Base-by-base conservation (phyloP, 805 yeast species). In the Zygoascus biomembranicola region DNA sequence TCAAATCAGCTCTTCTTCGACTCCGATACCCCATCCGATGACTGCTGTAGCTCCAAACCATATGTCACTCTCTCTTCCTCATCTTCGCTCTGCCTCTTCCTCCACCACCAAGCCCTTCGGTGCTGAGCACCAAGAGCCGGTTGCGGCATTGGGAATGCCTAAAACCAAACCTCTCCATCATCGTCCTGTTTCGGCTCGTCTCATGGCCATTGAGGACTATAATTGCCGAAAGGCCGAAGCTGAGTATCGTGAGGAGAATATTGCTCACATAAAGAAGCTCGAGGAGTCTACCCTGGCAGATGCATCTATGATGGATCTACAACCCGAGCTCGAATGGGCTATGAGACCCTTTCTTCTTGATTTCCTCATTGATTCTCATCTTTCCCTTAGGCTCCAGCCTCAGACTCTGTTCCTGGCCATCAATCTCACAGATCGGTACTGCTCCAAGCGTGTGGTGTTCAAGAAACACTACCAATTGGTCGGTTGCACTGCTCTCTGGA, bases 401-500 rank as follows among this genome's bases (percentile, higher is more conserved):
- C 89, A 62, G 77, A 89, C 74, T 70, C 83, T 74, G 74, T 88
- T 64, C 74, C 81, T 74, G 72, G 81, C 80, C 73, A 81, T 85
- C 32, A 81, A 84, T 60, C 75, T 90, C 49, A 85, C 90, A 56
- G 99, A 92, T 68, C 79, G 97, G 57, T 92, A 92, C 71, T 88
- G 96, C 67, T 85, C 96, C 50, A 85, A 84, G 63, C 77, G 98
- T 61, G 81, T 90, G 6, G 95, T 90, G 0, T 77, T 86, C 58
- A 80, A 84, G 59, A 90, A 86, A 55, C 97, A 90, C 70, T 82
- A 88, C 56, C 97, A 90, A 69, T 76, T 92, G 51, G 92, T 92
- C 9, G 89, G 95, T 37, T 86, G 95, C 57, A 90, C 96, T 4
- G 88, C 97, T 56, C 73, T 92, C 31, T 92, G 97, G 97, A 78